These are phyloP conservation scores for Boletales sp. DNA, from an alignment of 768 basidiomycete species.

Conservation along the genomic window DNA sequence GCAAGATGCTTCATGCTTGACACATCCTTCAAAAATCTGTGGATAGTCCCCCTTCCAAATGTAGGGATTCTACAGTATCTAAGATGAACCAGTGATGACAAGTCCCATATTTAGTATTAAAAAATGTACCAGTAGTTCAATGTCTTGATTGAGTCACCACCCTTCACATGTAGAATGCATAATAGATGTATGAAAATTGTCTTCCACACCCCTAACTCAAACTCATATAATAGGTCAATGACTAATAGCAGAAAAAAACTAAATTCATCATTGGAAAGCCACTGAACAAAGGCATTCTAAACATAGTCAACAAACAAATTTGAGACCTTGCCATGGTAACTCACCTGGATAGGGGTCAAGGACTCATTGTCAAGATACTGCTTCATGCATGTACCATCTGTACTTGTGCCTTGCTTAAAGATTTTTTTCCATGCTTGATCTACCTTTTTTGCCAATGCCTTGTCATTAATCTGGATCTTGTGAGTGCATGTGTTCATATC, in stretches of 20 bases:
- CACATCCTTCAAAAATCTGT: not conserved
- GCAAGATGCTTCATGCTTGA: not conserved
- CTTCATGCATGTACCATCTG: not conserved
- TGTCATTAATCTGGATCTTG: not conserved
- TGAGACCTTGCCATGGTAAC: not conserved
- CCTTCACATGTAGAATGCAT: not conserved
- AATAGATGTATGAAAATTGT: not conserved
- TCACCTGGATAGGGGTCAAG: not conserved
- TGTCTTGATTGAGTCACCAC: not conserved
- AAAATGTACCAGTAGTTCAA: not conserved
- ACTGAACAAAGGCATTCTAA: not conserved
- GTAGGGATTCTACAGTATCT: not conserved
- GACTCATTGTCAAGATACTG: not conserved
- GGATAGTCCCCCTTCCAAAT: not conserved
- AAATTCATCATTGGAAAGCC: not conserved
- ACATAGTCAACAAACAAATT: too few species aligned
- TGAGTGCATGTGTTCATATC: not conserved
- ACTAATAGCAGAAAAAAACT: not conserved
- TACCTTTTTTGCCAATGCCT: fast-evolving
- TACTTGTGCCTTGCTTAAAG: not conserved
- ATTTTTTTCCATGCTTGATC: not conserved
- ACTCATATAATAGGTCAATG: not conserved
- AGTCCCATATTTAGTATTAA: not conserved
- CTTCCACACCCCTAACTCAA: constrained; percentile 1
- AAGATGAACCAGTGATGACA: not conserved